Percentiles rank a stretch among this genome's conserved stretches.
Evolutionary conservation across 495 filamentous ascomycete genomes (phyloP).

Genomic region (Penicillium salamii): DNA sequence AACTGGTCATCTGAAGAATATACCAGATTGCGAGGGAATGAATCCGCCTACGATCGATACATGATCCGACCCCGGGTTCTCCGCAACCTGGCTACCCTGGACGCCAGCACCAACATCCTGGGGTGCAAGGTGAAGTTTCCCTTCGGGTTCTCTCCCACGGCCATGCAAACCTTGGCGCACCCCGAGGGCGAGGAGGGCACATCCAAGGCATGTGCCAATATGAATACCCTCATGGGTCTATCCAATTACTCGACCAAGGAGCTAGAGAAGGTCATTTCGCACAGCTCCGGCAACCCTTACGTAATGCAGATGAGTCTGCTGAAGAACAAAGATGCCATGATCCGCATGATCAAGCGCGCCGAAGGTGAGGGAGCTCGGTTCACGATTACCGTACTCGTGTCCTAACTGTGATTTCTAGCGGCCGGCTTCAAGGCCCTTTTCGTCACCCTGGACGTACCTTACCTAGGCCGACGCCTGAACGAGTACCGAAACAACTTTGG

Average conservation of each 20-base stretch:
- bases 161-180: conserved; percentile 76
- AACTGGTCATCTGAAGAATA: background rate
- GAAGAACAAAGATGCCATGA: conserved; percentile 75
- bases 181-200: conserved; percentile 77
- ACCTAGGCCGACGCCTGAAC: conserved; percentile 59
- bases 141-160: conserved; percentile 85
- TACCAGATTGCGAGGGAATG: conserved; percentile 41
- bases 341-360: conserved; percentile 78
- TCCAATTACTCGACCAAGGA: conserved; percentile 46
- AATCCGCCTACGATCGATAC: conserved; percentile 42
- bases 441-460: conserved; percentile 91
- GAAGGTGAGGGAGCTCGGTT: conserved; percentile 48
- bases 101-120: conserved; percentile 43
- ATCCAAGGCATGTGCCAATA: conserved; percentile 68
- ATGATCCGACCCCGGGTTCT: conserved; percentile 50
- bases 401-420: conserved; percentile 21
- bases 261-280: conserved; percentile 45
- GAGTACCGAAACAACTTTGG: conserved; percentile 40
- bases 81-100: conserved; percentile 42
- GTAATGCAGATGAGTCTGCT: conserved; percentile 80
- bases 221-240: conserved; percentile 56
- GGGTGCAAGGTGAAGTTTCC: conserved; percentile 54
- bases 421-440: conserved; percentile 88
- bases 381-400: background rate
- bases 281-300: conserved; percentile 33